Evolutionary conservation across 495 filamentous ascomycete genomes (phyloP).

Genomic region (Cairneyella variabilis): DNA sequence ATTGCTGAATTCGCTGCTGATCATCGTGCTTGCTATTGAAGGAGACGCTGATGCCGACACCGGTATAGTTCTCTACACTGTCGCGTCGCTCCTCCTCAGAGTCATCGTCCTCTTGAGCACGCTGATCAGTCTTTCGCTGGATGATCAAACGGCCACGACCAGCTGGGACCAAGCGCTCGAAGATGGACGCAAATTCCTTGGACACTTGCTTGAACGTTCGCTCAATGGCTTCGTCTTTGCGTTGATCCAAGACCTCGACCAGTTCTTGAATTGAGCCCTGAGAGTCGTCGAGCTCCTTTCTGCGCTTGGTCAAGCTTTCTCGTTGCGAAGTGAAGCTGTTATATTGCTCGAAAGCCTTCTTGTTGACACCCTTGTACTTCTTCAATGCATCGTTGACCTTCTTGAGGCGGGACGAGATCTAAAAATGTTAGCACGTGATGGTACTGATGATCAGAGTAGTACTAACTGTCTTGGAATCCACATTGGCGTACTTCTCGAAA

Average conservation of each 20-base stretch:
- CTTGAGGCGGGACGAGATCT: conserved; percentile 81
- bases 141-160: conserved; percentile 90
- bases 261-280: conserved; percentile 86
- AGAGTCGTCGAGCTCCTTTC: conserved; percentile 77
- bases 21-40: conserved; percentile 98
- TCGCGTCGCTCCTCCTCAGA: conserved; percentile 63
- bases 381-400: conserved; percentile 93
- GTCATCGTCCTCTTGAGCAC: conserved; percentile 57
- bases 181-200: conserved; percentile 84
- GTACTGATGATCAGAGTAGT: background rate
- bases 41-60: conserved; percentile 95
- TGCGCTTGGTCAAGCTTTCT: conserved; percentile 73
- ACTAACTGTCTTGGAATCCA: conserved; percentile 67
- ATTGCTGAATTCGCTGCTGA: conserved; percentile 95
- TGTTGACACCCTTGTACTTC: conserved; percentile 97
- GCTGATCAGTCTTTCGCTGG: conserved; percentile 79
- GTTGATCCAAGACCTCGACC: conserved; percentile 85
- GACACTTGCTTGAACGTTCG: conserved; percentile 98
- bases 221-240: conserved; percentile 95
- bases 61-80: conserved; percentile 91
- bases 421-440: conserved; percentile 13
- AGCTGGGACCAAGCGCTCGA: conserved; percentile 91
- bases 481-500: conserved; percentile 82
- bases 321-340: conserved; percentile 93
- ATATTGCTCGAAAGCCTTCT: conserved; percentile 99